A percentile compares a stretch with the other conserved stretches of the same genome.
Evolutionary conservation across 768 basidiomycete species (phyloP).

Genomic region (Fistulinella prunicolor): DNA sequence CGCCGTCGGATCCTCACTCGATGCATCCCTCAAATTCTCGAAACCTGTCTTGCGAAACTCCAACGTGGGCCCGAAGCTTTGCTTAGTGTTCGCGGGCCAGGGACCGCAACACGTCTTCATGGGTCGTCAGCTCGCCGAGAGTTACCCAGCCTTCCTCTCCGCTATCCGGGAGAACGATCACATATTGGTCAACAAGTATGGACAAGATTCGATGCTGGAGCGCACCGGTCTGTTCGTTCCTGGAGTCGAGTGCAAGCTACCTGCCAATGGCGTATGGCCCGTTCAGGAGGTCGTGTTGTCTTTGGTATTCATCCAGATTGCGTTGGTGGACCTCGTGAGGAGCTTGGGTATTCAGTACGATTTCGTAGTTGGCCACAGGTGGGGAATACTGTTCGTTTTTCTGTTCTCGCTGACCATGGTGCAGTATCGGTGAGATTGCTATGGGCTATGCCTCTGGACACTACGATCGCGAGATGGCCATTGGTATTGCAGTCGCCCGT

Average conservation of each 20-base stretch:
- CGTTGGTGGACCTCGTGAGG: slow-evolving; percentile 33
- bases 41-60: slow-evolving; percentile 26
- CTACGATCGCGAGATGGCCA: slow-evolving; percentile 32
- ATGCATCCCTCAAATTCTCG: slow-evolving; percentile 27
- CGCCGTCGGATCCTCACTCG: slow-evolving; percentile 22
- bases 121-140: slow-evolving; percentile 36
- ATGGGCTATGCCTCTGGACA: slow-evolving; percentile 39
- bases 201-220: slow-evolving; percentile 31
- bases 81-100: slow-evolving; percentile 36
- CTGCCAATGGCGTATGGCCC: slow-evolving; percentile 30
- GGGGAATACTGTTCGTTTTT: not conserved
- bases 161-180: slow-evolving; percentile 32
- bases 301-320: slow-evolving; percentile 33
- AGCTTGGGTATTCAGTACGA: slow-evolving; percentile 33
- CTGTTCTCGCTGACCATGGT: slow-evolving; percentile 6
- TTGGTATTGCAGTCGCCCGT: slow-evolving; percentile 36
- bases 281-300: slow-evolving; percentile 34
- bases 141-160: slow-evolving; percentile 30
- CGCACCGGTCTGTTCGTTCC: slow-evolving; percentile 34
- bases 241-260: slow-evolving; percentile 21
- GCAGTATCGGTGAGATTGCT: slow-evolving; percentile 34
- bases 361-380: slow-evolving; percentile 36
- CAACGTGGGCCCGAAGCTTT: slow-evolving; percentile 28
- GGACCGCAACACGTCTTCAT: slow-evolving; percentile 36
- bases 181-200: slow-evolving; percentile 28